phyloP scores from a whole-genome alignment of 257 asterid genomes.

The Handroanthus guayacan region DNA sequence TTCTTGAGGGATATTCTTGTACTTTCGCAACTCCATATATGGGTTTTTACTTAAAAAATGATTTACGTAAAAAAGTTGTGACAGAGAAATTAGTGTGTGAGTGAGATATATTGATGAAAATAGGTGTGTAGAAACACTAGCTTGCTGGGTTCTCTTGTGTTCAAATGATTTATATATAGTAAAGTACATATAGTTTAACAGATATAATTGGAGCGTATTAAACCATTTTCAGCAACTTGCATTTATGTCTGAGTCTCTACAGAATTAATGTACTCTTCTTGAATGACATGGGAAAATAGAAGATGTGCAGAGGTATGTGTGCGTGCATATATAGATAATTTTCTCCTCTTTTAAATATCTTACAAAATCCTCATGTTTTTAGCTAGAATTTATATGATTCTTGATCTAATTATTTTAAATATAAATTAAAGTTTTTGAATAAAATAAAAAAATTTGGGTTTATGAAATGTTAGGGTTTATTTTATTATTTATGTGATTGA shows the following conservation, averaged over 20 bases:
- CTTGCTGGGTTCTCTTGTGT: conserved; percentile 2
- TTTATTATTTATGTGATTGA: no score
- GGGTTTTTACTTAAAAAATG: conserved; percentile 1
- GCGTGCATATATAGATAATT: no score
- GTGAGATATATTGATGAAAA: conserved; percentile 30
- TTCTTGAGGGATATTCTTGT: conserved; percentile 33
- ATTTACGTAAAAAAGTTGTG: conserved; percentile 30
- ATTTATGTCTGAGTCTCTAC: background rate
- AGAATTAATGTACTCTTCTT: background rate
- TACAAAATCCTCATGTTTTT: no score
- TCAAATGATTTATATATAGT: conserved; percentile 16
- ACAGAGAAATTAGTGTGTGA: conserved; percentile 37
- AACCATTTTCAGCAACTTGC: background rate
- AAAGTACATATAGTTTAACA: conserved; percentile 19
- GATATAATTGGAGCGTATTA: background rate
- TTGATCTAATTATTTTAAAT: no score
- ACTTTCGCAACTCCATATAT: conserved; percentile 18
- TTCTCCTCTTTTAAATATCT: no score
- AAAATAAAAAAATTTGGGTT: no score
- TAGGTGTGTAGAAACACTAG: background rate
- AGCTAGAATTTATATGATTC: no score
- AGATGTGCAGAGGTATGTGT: background rate
- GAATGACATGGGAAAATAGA: background rate
- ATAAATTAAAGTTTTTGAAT: no score
- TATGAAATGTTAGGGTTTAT: no score